Base-by-base conservation (phyloP, 176 grass and related monocot species). In the Poa pratensis region DNA sequence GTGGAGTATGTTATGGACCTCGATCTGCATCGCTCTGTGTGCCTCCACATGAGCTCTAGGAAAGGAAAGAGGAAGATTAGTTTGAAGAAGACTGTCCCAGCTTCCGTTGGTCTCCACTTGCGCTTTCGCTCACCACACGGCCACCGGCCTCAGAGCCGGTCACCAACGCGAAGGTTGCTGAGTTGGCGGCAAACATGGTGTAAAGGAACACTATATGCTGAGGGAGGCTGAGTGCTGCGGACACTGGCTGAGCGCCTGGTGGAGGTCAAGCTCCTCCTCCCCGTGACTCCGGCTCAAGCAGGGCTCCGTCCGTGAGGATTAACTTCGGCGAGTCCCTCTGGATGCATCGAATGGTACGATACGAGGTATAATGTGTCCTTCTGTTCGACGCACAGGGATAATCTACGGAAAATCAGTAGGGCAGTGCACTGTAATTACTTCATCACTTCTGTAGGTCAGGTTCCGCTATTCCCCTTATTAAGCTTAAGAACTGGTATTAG, bases 241-340 rank as follows among this genome's bases (percentile, higher is more conserved):
- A 48, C 22, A 57, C 77, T 67, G 18, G 59, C 82, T 48, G 87
- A 80, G n/a, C 68, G 85, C 69, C 85, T 87, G 49, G 78, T 77
- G 27, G 78, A 90, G 3, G 5, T 42, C 12, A 13, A 46, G 85
- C 84, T 94, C 70, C 61, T 90, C 48, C 82, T 76, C 24, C 59
- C 74, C 57, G 65, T 27, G 1, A 27, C 5, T 65, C 62, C 30
- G 26, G 27, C 89, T 89, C 26, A 81, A 81, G 53, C 79, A 78
- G 61, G 62, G 66, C 67, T 91, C 89, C 16, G 86, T 86, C 35
- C 2, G 68, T 35, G 73, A 82, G 49, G 80, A 85, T 28, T 18
- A 53, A 53, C 9, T 34, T 27, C 27, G 27, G 9, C 8, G 27
- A 76, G 48, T 32, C 26, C 48, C 27, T 32, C 73, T 16, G 73